A percentile compares a stretch with the other conserved stretches of the same genome.
Conservation (phyloP, 2,329 filamentous ascomycete species). For the Tolypocladium pustulatum region DNA sequence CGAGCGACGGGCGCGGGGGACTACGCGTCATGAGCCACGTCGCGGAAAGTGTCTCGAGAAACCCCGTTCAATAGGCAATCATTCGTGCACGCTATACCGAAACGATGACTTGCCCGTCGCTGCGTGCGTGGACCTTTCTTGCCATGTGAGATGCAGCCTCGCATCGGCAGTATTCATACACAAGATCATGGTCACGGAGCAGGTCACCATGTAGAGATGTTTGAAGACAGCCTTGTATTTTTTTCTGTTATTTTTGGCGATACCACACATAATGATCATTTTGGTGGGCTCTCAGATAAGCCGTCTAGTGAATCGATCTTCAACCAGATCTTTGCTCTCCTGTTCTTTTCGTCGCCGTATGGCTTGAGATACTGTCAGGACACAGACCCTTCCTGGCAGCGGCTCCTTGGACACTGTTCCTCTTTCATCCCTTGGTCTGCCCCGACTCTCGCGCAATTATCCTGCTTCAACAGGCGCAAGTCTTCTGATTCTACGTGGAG, state of each 20-base stretch:
- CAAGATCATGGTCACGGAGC: not conserved
- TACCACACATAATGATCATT: not conserved
- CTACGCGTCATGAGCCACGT: conserved; percentile 16
- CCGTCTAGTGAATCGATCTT: not conserved
- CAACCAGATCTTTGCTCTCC: not conserved
- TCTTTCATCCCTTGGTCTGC: not conserved
- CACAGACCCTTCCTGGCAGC: not conserved
- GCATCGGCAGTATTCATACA: too few species aligned
- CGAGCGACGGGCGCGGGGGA: conserved; percentile 20
- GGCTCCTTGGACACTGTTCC: not conserved
- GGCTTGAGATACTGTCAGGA: not conserved
- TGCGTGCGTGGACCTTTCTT: not conserved
- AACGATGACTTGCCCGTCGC: not conserved
- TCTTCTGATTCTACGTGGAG: not conserved
- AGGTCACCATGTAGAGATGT: too few species aligned
- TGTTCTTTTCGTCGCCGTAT: not conserved
- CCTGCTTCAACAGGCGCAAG: not conserved
- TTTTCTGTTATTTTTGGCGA: not conserved
- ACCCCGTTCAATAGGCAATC: conserved; percentile 3
- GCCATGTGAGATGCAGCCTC: not conserved
- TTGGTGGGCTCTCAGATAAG: not conserved
- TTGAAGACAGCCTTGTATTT: not conserved
- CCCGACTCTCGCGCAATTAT: not conserved
- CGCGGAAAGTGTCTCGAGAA: conserved; percentile 18
- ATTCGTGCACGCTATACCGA: not conserved